phyloP scores from a whole-genome alignment of 1,284 basidiomycete species.

The Cryptococcus sp. region DNA sequence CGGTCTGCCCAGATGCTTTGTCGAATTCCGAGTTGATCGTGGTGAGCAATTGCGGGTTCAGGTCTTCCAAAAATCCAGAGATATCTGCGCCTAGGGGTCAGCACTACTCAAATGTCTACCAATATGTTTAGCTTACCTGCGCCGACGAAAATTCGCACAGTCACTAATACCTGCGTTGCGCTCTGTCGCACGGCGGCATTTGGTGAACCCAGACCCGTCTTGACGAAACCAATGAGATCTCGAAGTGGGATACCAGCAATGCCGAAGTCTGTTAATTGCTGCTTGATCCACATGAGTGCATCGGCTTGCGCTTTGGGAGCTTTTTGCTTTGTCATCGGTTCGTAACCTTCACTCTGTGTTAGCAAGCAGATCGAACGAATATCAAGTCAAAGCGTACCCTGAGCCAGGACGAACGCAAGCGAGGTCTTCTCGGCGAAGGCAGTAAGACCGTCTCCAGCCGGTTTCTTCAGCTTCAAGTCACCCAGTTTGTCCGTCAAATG shows the following conservation, averaged over 20 bases:
- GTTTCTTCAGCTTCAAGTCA: slow-evolving; percentile 95
- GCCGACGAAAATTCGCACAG: slow-evolving; percentile 88
- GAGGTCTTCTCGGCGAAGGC: slow-evolving; percentile 90
- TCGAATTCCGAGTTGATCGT: slow-evolving; percentile 93
- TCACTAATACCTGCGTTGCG: slow-evolving; percentile 92
- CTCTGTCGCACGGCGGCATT: slow-evolving; percentile 92
- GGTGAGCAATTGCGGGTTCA: slow-evolving; percentile 89
- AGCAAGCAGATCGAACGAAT: not conserved
- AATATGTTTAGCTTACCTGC: slow-evolving; percentile 63
- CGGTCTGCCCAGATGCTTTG: slow-evolving; percentile 77
- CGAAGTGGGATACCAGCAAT: slow-evolving; percentile 81
- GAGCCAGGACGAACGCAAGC: slow-evolving; percentile 88
- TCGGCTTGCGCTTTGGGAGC: slow-evolving; percentile 97
- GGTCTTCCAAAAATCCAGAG: slow-evolving; percentile 87
- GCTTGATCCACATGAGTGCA: slow-evolving; percentile 85
- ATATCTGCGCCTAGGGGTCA: slow-evolving; percentile 61
- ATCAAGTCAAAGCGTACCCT: slow-evolving; percentile 63
- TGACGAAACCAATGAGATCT: slow-evolving; percentile 86
- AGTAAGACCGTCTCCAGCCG: slow-evolving; percentile 84
- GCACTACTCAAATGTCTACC: not conserved
- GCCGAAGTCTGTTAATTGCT: slow-evolving; percentile 88
- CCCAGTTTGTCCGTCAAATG: slow-evolving; percentile 93
- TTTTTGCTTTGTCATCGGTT: slow-evolving; percentile 88
- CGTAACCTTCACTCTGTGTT: slow-evolving; percentile 66
- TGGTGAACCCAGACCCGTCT: slow-evolving; percentile 83